Base-by-base conservation (phyloP, 2,329 filamentous ascomycete genomes). In the Chaetomium globosum region DNA sequence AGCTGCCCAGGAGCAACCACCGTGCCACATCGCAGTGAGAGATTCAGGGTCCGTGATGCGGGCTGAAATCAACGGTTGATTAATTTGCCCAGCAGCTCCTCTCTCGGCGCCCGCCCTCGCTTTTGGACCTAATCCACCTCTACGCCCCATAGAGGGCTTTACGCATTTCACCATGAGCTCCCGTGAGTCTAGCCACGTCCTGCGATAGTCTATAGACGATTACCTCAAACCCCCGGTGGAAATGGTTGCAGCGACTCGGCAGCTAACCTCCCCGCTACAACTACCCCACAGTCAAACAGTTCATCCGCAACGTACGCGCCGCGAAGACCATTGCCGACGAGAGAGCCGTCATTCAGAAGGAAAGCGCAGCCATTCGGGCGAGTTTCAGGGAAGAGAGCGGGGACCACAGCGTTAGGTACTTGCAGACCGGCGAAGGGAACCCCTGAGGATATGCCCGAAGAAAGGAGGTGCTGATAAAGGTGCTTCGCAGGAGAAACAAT, bases 261-360 rank as follows among this genome's bases (percentile, higher is more conserved):
- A 39, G 63, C 69, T 70, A 61, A 69, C 65, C 51, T 63, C 63
- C 59, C 59, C 62, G 36, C 63, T 63, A 65, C 39, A n/a, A 43
- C 63, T 62, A 66, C 65, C 64, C 63, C 70, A 66, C 76, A 98
- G 95, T 99, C 78, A 99, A 99, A 83, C 95, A 98, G 82, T 99
- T 99, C 81, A 99, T 99, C 80, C 93, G 95, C 77, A 98, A 97
- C 81, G 95, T 99, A 77, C 92, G 95, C 77, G 94, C 95, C 68
- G 93, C 95, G 67, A 99, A 99, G 83, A 99, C 95, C 43, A 97
- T 99, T 76, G 96, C 96, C 77, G 95, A 99, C 80, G 95, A 99
- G 82, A 89, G 95, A 76, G 94, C 95, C 60, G 95, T 99, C 64
- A 96, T 99, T 69, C 95, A 98, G 75, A 99, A 99, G 80, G 95